A percentile compares a stretch with the other conserved stretches of the same genome.
These are phyloP conservation scores for Mitragyna speciosa DNA, from an alignment of 257 asterid species.

Conservation along the genomic window DNA sequence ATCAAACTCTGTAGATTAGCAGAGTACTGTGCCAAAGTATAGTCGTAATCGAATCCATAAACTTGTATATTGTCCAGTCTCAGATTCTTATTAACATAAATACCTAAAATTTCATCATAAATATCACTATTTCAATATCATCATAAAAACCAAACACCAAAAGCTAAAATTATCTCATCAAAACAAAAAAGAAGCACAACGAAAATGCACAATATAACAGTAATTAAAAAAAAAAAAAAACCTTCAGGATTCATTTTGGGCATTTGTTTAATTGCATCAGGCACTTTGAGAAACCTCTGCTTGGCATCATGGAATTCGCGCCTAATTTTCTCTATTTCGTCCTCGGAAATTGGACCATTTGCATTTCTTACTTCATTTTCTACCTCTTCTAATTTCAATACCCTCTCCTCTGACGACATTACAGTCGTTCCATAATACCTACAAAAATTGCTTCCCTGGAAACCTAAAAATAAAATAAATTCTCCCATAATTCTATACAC, in stretches of 20 bases:
- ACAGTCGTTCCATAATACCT: constrained; percentile 35
- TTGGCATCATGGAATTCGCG: constrained; percentile 61
- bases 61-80: constrained; percentile 86
- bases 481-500: constrained; percentile 10
- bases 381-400: constrained; percentile 42
- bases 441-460: constrained; percentile 31
- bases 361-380: constrained; percentile 26
- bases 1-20: constrained; percentile 78
- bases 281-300: constrained; percentile 62
- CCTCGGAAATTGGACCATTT: constrained; percentile 32
- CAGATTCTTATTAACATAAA: constrained; percentile 82
- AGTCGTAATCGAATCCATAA: constrained; percentile 94
- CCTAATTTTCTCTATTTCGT: constrained; percentile 60
- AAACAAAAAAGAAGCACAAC: neutral
- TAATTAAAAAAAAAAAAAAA: constrained; percentile 9
- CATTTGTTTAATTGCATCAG: constrained; percentile 67
- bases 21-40: constrained; percentile 96
- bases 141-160: constrained; percentile 25
- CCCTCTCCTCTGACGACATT: constrained; percentile 33
- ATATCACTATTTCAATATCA: constrained; percentile 10
- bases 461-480: constrained; percentile 34
- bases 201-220: neutral
- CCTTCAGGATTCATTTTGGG: constrained; percentile 89
- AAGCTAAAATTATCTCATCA: constrained; percentile 3
- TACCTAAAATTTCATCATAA: constrained; percentile 55